phyloP scores from a whole-genome alignment of 768 basidiomycete species.

The Mycena haematopus region DNA sequence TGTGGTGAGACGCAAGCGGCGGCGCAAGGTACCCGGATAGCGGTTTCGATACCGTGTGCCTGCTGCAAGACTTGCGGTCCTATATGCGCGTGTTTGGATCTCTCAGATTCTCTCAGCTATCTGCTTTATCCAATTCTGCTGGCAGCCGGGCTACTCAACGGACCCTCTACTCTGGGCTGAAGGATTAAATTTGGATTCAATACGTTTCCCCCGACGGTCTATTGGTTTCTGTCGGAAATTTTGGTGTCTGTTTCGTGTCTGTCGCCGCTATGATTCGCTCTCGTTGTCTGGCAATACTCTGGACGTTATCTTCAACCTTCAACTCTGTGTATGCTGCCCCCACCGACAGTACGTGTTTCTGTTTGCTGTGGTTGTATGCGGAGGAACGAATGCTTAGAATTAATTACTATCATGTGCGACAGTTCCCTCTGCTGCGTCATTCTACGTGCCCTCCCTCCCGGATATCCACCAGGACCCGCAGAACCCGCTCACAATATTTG shows the following conservation, averaged over 20 bases:
- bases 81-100: too few relatives aligned
- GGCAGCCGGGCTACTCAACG: too few relatives aligned
- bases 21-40: constrained; percentile 23
- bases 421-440: constrained; percentile 85
- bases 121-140: too few relatives aligned
- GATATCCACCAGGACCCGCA: constrained; percentile 75
- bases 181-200: too few relatives aligned
- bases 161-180: too few relatives aligned
- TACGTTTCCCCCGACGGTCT: too few relatives aligned
- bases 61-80: too few relatives aligned
- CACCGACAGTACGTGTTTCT: constrained; percentile 52
- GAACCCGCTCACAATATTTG: constrained; percentile 79
- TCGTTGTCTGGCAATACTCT: constrained; percentile 25
- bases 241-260: too few relatives aligned
- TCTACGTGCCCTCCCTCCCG: constrained; percentile 81
- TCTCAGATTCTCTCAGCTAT: too few relatives aligned
- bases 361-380: neutral
- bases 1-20: constrained; percentile 32
- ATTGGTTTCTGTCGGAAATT: neutral
- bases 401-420: constrained; percentile 5
- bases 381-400: neutral
- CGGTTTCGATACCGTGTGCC: too few relatives aligned
- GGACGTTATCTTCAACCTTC: constrained; percentile 18
- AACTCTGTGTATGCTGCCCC: constrained; percentile 38
- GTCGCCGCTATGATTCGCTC: constrained; percentile 22